Percentiles rank a stretch among this genome's conserved stretches.
Evolutionary conservation across 169 alveolate species (phyloP).

Genomic region (Eimeria tenella): DNA sequence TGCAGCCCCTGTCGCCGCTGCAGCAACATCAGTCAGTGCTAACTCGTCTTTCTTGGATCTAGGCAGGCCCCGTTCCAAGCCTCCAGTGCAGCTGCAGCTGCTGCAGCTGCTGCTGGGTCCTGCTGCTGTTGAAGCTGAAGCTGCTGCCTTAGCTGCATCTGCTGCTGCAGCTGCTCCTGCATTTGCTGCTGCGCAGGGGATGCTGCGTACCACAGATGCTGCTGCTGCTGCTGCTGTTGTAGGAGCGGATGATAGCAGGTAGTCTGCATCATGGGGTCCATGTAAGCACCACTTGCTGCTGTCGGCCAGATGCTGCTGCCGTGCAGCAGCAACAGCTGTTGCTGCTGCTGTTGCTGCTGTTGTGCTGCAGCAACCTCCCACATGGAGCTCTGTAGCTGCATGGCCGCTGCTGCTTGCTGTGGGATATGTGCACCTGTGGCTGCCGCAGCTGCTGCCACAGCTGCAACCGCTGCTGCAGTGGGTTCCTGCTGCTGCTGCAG

Average conservation of each 20-base stretch:
- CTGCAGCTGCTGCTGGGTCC: background rate
- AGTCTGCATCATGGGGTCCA: slow-evolving; percentile 18
- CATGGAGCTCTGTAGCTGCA: background rate
- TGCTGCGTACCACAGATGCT: background rate
- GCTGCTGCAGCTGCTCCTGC: slow-evolving; percentile 29
- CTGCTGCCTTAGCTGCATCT: background rate
- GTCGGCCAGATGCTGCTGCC: slow-evolving; percentile 27
- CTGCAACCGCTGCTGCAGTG: slow-evolving; percentile 2
- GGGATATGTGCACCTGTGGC: background rate
- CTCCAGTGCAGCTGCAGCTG: slow-evolving; percentile 25
- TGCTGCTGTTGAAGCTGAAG: slow-evolving; percentile 1
- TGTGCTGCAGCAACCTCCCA: slow-evolving; percentile 18
- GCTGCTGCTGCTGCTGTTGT: slow-evolving; percentile 34
- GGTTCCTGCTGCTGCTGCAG: too few relatives aligned
- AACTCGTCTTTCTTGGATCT: background rate
- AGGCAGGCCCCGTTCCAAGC: slow-evolving; percentile 17
- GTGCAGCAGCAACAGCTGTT: slow-evolving; percentile 26
- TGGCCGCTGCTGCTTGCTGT: background rate
- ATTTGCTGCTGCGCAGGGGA: background rate
- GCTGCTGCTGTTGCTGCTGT: slow-evolving; percentile 25
- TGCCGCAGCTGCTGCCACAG: slow-evolving; percentile 11
- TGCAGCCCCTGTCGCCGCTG: too few relatives aligned
- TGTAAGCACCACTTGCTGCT: slow-evolving; percentile 36
- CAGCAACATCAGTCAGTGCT: too few relatives aligned
- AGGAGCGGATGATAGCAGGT: slow-evolving; percentile 13